Evolutionary conservation across 106 monocot species (phyloP), one percentile per base, ranked within the genome.

Genomic region (Chionographis japonica): DNA sequence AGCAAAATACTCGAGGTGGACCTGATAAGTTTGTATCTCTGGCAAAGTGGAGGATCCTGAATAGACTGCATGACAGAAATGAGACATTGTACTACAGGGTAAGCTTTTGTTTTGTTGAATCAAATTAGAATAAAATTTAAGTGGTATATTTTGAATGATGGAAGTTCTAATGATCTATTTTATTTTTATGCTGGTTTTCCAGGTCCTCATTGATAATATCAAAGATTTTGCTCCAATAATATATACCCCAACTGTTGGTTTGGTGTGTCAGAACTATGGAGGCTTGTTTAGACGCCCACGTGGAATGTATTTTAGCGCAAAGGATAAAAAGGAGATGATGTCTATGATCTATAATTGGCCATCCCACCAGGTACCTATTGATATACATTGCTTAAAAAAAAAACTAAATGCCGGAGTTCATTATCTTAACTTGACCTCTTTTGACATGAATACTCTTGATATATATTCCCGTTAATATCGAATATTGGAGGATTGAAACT

Each of bases 291-390:
- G 98, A 69, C 87, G 98, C 37, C 90, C 98, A 69, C 92, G 98
- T 56, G 98, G 98, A 76, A 98, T 98, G 98, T 98, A 98, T 77
- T 98, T 98, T 63, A 93, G 98, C 75, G 98, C 90, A 46, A 98
- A 98, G 69, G 98, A 98, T 90, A 98, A 90, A 85, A 93, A 93
- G 63, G 98, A 98, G 70, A 98, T 98, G 98, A 98, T 90, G 93
- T 98, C 98, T 39, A 98, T 98, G 98, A 98, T 98, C 65, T 98
- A 98, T 58, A 98, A 98, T 75, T 98, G 98, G 98, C 98, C 98
- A 59, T 74, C 85, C 16, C 80, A 83, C 12, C 75, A 93, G 76
- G 98, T 93, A 83, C 12, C 15, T 15, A 58, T 79, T 9, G 11
- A 61, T 58, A 38, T 70, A 6, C 15, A 46, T 46, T 46, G 46